Evolutionary conservation across 2,329 filamentous ascomycete species (phyloP), one percentile per base, ranked within the genome.

Genomic region (Acrodontium crateriforme): DNA sequence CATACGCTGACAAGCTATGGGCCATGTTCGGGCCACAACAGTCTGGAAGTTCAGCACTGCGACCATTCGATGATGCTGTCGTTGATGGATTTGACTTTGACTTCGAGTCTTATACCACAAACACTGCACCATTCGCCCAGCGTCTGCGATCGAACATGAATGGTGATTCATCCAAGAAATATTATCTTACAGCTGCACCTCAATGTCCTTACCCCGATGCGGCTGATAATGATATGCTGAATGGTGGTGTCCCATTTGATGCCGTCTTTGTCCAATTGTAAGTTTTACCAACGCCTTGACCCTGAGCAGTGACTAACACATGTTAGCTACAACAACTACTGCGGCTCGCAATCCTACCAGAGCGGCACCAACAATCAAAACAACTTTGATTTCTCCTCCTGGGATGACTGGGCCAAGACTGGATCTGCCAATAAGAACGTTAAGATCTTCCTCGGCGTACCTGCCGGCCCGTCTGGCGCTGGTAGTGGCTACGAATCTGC

Each of bases 21-120:
- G 59, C 67, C 28, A 76, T 73, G 37, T 83, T 82, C 47, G 78
- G 78, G 2, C 72, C 77, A 4, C 46, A 27, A 13, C 27, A 28
- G 14, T 14, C 9, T 20, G 20, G 25, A 16, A 37, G 52, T 22
- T 52, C 50, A 2, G 57, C 58, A 5, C 60, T 69, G 31, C 69
- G 79, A 6, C 78, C 78, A 2, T 83, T 83, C 47, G 74, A 73
- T 29, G 53, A 56, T 9, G 69, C 72, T 7, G 60, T 69, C 4
- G 55, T 84, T 22, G 76, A 84, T 49, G 79, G 79, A 3, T 82
- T 84, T 49, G 78, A 84, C 53, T 71, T 83, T 38, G 78, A 84
- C 49, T 74, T 83, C 36, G 78, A 83, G 54, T 60, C 67, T 4
- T 51, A 53, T 3, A 65, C 67, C 9, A 52, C 52, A 25, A 74